Conservation (phyloP, 495 filamentous ascomycete genomes). For the Venustampulla echinocandica region DNA sequence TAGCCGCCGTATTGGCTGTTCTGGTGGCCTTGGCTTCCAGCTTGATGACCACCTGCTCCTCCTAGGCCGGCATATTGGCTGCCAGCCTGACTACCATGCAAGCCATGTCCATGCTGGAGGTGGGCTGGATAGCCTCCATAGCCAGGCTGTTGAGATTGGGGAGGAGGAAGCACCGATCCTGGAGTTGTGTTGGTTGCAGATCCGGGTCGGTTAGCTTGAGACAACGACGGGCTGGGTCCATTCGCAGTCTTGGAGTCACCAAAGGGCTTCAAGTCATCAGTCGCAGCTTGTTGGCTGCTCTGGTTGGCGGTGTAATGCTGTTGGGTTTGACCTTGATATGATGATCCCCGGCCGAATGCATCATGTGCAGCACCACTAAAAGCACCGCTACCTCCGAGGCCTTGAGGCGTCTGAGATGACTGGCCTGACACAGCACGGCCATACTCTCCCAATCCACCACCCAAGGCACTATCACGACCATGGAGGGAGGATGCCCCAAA, state of each 20-base stretch:
- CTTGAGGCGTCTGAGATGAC: constrained; percentile 56
- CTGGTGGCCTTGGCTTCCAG: constrained; percentile 54
- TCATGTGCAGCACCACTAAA: constrained; percentile 70
- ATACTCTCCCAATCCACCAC: constrained; percentile 57
- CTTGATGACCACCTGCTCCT: constrained; percentile 58
- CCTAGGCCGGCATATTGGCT: constrained; percentile 58
- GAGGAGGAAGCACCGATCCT: constrained; percentile 59
- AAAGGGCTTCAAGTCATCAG: constrained; percentile 71
- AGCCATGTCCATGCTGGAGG: constrained; percentile 50
- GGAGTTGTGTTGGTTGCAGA: constrained; percentile 71
- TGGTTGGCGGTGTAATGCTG: constrained; percentile 57
- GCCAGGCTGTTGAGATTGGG: constrained; percentile 56
- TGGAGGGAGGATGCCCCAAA: constrained; percentile 60
- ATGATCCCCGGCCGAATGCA: constrained; percentile 59
- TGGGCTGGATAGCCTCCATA: constrained; percentile 71
- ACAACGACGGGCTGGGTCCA: constrained; percentile 78
- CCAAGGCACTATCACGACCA: constrained; percentile 53
- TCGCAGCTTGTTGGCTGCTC: constrained; percentile 45
- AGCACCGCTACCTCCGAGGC: constrained; percentile 48
- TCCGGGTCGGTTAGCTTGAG: constrained; percentile 70
- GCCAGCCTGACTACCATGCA: constrained; percentile 47
- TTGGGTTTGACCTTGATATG: constrained; percentile 59
- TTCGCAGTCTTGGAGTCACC: constrained; percentile 61
- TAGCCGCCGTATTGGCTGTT: constrained; percentile 40
- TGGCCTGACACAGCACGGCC: constrained; percentile 67